A percentile compares a stretch with the other conserved stretches of the same genome.
Conservation (phyloP, 2,329 filamentous ascomycete genomes). For the Penicillium oxalicum region DNA sequence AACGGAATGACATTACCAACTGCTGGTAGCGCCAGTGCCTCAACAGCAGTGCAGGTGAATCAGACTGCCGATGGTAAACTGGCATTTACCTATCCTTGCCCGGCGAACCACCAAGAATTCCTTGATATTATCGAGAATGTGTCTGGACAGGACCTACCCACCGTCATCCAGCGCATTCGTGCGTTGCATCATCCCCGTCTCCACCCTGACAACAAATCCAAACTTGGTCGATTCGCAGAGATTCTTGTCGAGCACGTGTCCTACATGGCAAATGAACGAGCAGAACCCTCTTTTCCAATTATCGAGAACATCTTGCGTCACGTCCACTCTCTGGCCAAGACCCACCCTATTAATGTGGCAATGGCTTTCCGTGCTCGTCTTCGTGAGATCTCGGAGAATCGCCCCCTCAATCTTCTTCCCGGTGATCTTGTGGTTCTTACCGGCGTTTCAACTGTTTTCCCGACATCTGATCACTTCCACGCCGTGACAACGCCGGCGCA, state of each 20-base stretch:
- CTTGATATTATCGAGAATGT: slow-evolving; percentile 58
- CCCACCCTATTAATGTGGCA: slow-evolving; percentile 71
- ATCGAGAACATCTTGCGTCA: slow-evolving; percentile 81
- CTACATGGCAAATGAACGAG: slow-evolving; percentile 48
- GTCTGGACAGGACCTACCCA: slow-evolving; percentile 61
- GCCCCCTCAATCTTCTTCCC: slow-evolving; percentile 47
- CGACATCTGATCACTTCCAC: slow-evolving; percentile 96
- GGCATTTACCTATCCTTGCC: slow-evolving; percentile 82
- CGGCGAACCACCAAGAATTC: slow-evolving; percentile 69
- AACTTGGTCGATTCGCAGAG: slow-evolving; percentile 54
- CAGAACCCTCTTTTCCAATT: slow-evolving; percentile 56
- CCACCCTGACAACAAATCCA: slow-evolving; percentile 75
- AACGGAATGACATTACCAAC: slow-evolving; percentile 54
- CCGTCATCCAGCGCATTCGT: slow-evolving; percentile 80
- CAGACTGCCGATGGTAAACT: slow-evolving; percentile 47
- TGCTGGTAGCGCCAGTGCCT: slow-evolving; percentile 14
- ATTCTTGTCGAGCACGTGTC: slow-evolving; percentile 52
- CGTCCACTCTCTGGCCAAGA: slow-evolving; percentile 85
- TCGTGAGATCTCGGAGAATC: slow-evolving; percentile 47
- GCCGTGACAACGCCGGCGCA: slow-evolving; percentile 87
- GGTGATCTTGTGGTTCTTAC: slow-evolving; percentile 81
- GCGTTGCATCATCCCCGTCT: slow-evolving; percentile 89
- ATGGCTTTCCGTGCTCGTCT: slow-evolving; percentile 72
- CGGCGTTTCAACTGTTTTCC: slow-evolving; percentile 77
- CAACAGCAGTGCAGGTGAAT: slow-evolving; percentile 39